These are phyloP conservation scores for Mycena alexandri DNA, from an alignment of 768 basidiomycete genomes.

Conservation along the genomic window DNA sequence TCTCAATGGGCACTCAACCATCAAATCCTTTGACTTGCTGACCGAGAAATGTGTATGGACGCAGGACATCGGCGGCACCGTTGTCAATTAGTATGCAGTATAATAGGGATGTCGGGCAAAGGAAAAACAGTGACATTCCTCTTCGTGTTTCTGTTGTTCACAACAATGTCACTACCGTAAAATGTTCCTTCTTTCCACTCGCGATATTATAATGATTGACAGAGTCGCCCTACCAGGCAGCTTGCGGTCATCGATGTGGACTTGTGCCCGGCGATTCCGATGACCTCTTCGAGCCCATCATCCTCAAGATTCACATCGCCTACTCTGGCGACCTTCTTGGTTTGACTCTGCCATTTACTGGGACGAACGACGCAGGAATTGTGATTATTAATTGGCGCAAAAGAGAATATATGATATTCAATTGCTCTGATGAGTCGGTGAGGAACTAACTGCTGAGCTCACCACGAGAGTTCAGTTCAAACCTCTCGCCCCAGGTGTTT, in stretches of 20 bases:
- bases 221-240: neutral
- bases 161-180: too few relatives aligned
- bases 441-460: too few relatives aligned
- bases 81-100: neutral
- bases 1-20: too few relatives aligned
- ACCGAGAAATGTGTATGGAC: neutral
- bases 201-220: too few relatives aligned
- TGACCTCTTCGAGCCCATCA: neutral
- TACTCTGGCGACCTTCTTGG: neutral
- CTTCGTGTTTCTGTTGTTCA: neutral
- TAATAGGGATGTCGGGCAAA: neutral
- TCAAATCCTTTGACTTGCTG: neutral
- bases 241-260: neutral
- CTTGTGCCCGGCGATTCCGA: neutral
- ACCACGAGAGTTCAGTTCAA: too few relatives aligned
- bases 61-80: neutral
- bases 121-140: neutral
- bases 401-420: constrained; percentile 2
- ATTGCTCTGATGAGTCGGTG: too few relatives aligned
- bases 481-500: too few relatives aligned
- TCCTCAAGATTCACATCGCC: neutral
- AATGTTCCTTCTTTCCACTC: too few relatives aligned
- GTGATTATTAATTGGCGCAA: constrained; percentile 11
- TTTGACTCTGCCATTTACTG: neutral
- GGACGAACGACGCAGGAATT: neutral